A percentile compares a stretch with the other conserved stretches of the same genome.
These are phyloP conservation scores for Cyclocybe cylindracea DNA, from an alignment of 768 basidiomycete genomes.

Conservation along the genomic window DNA sequence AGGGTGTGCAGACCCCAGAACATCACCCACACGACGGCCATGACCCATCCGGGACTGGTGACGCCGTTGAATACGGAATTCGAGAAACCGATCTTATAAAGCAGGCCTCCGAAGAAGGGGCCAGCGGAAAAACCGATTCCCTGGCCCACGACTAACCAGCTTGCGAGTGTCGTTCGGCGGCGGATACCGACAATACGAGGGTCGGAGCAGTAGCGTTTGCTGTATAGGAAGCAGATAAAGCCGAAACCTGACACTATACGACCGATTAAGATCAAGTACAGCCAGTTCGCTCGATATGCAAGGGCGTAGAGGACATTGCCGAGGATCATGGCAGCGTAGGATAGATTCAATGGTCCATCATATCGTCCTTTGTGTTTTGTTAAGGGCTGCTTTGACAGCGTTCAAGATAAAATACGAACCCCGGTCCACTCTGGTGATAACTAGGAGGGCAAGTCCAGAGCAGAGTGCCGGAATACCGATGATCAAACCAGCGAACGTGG, in stretches of 20 bases:
- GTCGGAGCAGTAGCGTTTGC: slow-evolving; percentile 70
- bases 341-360: slow-evolving; percentile 50
- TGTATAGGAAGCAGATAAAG: slow-evolving; percentile 68
- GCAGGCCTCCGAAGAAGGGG: slow-evolving; percentile 61
- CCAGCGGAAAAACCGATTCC: slow-evolving; percentile 62
- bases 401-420: slow-evolving; percentile 34
- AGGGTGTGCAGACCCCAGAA: slow-evolving; percentile 44
- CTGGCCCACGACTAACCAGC: slow-evolving; percentile 65
- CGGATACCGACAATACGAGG: slow-evolving; percentile 67
- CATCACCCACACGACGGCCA: slow-evolving; percentile 51
- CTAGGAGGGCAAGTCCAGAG: slow-evolving; percentile 58
- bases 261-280: slow-evolving; percentile 71
- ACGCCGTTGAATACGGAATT: slow-evolving; percentile 65
- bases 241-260: slow-evolving; percentile 65
- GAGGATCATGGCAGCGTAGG: slow-evolving; percentile 51
- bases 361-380: slow-evolving; percentile 48
- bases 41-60: slow-evolving; percentile 67
- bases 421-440: slow-evolving; percentile 55
- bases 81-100: slow-evolving; percentile 61
- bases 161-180: slow-evolving; percentile 60
- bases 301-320: slow-evolving; percentile 63
- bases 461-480: slow-evolving; percentile 70
- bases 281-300: slow-evolving; percentile 58
- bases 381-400: neutral
- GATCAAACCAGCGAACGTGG: slow-evolving; percentile 69